A percentile compares a stretch with the other conserved stretches of the same genome.
Evolutionary conservation across 2,329 filamentous ascomycete species (phyloP).

Genomic region (Fusarium abutilonis): DNA sequence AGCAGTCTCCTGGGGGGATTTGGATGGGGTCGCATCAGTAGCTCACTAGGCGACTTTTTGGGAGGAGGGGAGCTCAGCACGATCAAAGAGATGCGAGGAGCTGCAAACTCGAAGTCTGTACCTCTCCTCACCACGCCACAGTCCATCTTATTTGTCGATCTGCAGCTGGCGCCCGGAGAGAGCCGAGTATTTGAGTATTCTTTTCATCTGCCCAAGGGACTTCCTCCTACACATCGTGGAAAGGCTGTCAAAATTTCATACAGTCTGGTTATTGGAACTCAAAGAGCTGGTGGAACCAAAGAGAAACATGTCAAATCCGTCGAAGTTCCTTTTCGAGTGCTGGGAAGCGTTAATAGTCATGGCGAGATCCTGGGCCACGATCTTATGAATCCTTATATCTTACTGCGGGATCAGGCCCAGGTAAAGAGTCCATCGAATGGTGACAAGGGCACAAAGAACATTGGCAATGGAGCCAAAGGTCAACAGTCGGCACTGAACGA

Average conservation of each 20-base stretch:
- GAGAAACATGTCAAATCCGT: constrained; percentile 90
- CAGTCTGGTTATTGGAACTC: constrained; percentile 89
- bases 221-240: constrained; percentile 91
- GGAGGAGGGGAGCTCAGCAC: constrained; percentile 88
- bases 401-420: constrained; percentile 83
- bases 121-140: constrained; percentile 95
- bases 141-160: constrained; percentile 93
- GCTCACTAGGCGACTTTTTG: constrained; percentile 87
- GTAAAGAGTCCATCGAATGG: constrained; percentile 58
- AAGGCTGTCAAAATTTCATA: constrained; percentile 95
- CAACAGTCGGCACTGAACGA: constrained; percentile 64
- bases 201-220: constrained; percentile 83
- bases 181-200: constrained; percentile 87
- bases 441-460: constrained; percentile 42
- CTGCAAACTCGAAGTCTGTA: constrained; percentile 84
- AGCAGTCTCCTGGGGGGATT: constrained; percentile 84
- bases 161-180: constrained; percentile 87
- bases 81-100: constrained; percentile 93
- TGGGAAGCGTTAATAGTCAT: constrained; percentile 89
- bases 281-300: constrained; percentile 79
- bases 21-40: constrained; percentile 88
- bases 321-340: constrained; percentile 89
- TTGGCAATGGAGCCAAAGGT: constrained; percentile 44
- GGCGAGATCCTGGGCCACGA: constrained; percentile 93
- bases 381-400: constrained; percentile 91